These are phyloP conservation scores for Salicornia ramosissima DNA, from an alignment of 148 eudicot species.

Conservation along the genomic window DNA sequence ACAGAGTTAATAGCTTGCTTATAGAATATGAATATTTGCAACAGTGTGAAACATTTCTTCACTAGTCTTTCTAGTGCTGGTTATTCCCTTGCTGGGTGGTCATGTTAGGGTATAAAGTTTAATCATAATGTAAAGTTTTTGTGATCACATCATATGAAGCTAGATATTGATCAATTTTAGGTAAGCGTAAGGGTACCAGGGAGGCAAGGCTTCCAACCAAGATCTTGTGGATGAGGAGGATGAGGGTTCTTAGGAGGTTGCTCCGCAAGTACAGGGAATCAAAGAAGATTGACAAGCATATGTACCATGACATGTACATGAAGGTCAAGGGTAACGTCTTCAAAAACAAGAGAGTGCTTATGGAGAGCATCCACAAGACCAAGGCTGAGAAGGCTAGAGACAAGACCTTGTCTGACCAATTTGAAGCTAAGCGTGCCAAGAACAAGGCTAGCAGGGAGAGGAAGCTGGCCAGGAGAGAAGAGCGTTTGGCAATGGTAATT, in stretches of 20 bases:
- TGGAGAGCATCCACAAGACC: constrained; percentile 86
- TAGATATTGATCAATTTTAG: constrained; percentile 24
- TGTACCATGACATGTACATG: constrained; percentile 94
- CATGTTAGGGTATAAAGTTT: too few relatives aligned
- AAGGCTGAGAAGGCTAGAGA: constrained; percentile 95
- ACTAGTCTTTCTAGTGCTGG: too few relatives aligned
- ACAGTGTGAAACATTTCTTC: too few relatives aligned
- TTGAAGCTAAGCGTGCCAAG: constrained; percentile 86
- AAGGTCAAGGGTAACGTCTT: constrained; percentile 86
- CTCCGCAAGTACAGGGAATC: constrained; percentile 78
- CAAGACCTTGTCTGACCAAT: constrained; percentile 79
- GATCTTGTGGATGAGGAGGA: constrained; percentile 78
- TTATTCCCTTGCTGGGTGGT: too few relatives aligned
- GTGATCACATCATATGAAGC: too few relatives aligned
- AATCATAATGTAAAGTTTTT: too few relatives aligned
- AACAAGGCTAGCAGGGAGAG: constrained; percentile 84
- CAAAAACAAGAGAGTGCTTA: constrained; percentile 75
- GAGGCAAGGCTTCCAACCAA: constrained; percentile 90
- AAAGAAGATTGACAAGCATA: constrained; percentile 89
- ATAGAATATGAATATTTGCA: too few relatives aligned
- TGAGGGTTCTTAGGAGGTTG: constrained; percentile 79
- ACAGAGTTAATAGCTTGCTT: too few relatives aligned
- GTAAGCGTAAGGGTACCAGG: constrained; percentile 89
- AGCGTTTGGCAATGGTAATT: constrained; percentile 62
- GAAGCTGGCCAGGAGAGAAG: constrained; percentile 68